phyloP scores from a whole-genome alignment of 139 green algal genomes.

The Pycnococcus provasolii region DNA sequence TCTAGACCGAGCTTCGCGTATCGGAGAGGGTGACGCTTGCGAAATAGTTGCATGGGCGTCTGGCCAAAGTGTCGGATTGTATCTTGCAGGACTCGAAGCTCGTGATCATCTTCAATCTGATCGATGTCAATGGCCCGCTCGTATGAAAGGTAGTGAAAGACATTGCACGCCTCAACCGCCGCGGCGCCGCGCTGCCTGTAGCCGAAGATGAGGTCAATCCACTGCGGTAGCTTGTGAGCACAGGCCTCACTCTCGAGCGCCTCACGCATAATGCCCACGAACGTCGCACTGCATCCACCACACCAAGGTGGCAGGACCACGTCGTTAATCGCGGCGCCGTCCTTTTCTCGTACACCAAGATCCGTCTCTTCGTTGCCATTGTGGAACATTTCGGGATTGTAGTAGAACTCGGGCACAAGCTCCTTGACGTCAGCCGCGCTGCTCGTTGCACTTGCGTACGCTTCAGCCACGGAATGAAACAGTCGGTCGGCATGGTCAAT shows the following conservation, averaged over 20 bases:
- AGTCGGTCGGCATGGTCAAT: constrained; percentile 46
- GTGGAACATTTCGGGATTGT: constrained; percentile 36
- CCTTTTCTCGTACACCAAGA: constrained; percentile 1
- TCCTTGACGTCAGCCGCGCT: constrained; percentile 44
- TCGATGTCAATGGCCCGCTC: constrained; percentile 36
- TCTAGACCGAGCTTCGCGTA: too few species aligned
- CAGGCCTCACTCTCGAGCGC: constrained; percentile 50
- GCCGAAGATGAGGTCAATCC: constrained; percentile 54
- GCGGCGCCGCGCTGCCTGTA: constrained; percentile 36
- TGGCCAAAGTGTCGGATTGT: constrained; percentile 38
- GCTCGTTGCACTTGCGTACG: constrained; percentile 25
- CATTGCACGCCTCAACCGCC: constrained; percentile 34
- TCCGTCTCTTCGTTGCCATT: constrained; percentile 28
- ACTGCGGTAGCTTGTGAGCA: constrained; percentile 40
- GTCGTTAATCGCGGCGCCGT: constrained; percentile 20
- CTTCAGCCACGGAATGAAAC: constrained; percentile 30
- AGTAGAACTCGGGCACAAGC: constrained; percentile 47
- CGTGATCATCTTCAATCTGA: constrained; percentile 21
- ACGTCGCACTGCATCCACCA: constrained; percentile 30
- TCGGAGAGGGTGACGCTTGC: constrained; percentile 8
- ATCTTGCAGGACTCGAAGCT: constrained; percentile 23
- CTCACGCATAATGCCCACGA: constrained; percentile 41
- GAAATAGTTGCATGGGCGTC: constrained; percentile 37
- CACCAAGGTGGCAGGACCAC: constrained; percentile 42
- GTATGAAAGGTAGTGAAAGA: constrained; percentile 50